These are phyloP conservation scores for Ensete glaucum DNA, from an alignment of 176 grass and related monocot species.

Conservation along the genomic window DNA sequence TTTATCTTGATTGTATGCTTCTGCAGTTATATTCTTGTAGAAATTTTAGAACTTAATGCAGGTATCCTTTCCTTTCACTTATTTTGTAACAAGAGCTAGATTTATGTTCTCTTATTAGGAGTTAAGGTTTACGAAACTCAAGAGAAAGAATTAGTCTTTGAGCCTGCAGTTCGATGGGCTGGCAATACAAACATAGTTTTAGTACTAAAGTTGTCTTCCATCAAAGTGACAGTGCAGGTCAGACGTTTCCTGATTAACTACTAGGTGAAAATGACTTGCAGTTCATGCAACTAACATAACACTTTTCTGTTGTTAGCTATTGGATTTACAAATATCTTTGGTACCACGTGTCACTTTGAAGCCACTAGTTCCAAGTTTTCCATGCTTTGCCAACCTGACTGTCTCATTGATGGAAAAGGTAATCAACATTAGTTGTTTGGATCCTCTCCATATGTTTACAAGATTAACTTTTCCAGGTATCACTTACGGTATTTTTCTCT, in stretches of 20 bases:
- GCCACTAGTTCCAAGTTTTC: conserved; percentile 93
- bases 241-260: conserved; percentile 1
- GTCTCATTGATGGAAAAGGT: conserved; percentile 92
- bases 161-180: conserved; percentile 86
- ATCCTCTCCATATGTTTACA: background rate
- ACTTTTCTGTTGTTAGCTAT: conserved; percentile 40
- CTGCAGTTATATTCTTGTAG: background rate
- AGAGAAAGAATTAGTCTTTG: conserved; percentile 84
- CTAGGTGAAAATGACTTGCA: background rate
- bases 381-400: conserved; percentile 64
- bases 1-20: background rate
- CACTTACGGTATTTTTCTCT: background rate
- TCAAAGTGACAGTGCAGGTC: conserved; percentile 58
- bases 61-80: background rate
- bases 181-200: conserved; percentile 55
- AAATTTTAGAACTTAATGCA: background rate
- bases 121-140: conserved; percentile 78
- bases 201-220: conserved; percentile 41
- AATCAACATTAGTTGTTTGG: background rate
- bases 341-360: conserved; percentile 73
- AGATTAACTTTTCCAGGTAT: background rate
- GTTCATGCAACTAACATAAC: background rate
- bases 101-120: conserved; percentile 27
- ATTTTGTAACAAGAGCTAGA: conserved; percentile 7
- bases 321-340: conserved; percentile 59